Evolutionary conservation across 2,329 filamentous ascomycete genomes (phyloP).

Genomic region (Huntiella savannae): DNA sequence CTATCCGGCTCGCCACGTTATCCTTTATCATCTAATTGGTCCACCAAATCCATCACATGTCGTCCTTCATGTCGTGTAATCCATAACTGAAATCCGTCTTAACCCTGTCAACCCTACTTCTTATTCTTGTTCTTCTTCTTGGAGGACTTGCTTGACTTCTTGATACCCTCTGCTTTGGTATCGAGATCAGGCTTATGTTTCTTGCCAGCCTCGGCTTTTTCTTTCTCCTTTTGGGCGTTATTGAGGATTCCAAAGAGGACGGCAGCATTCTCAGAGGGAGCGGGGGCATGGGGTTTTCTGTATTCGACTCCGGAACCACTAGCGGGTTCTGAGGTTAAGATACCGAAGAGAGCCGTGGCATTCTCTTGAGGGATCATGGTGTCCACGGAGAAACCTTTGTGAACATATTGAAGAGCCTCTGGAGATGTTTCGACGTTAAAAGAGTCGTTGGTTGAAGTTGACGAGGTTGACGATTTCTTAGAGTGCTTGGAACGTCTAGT

Average conservation of each 20-base stretch:
- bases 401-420: background rate
- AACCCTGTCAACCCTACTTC: background rate
- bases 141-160: constrained; percentile 5
- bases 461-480: background rate
- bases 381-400: background rate
- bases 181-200: background rate
- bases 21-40: background rate
- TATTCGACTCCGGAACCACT: background rate
- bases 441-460: background rate
- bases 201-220: background rate
- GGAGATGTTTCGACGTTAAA: background rate
- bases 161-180: background rate
- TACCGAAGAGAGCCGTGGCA: constrained; percentile 6
- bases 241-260: constrained; percentile 7
- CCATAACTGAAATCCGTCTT: background rate
- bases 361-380: background rate
- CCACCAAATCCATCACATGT: background rate
- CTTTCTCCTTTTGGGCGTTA: background rate
- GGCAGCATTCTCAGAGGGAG: background rate
- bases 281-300: background rate
- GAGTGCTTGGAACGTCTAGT: background rate
- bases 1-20: background rate
- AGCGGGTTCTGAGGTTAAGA: background rate
- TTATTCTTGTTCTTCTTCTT: constrained; percentile 9
- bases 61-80: background rate